Evolutionary conservation across 2,329 filamentous ascomycete species (phyloP).

Genomic region (Aspergillus piperis): DNA sequence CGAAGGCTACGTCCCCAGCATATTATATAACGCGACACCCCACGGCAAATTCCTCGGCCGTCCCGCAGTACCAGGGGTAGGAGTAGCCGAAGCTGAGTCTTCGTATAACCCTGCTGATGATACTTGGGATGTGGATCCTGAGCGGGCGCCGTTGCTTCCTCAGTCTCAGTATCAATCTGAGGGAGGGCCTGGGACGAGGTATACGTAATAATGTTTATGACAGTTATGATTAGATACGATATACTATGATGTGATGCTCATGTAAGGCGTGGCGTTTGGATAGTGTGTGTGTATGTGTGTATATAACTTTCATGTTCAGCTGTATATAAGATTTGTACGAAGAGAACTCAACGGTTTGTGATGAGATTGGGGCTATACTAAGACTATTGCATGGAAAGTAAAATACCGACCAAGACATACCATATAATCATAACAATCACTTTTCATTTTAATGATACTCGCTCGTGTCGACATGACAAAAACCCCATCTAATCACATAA

Average conservation of each 20-base stretch:
- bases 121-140: conserved; percentile 4
- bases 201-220: conserved; percentile 9
- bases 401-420: neutral
- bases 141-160: conserved; percentile 13
- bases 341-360: too few species aligned
- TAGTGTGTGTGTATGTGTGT: neutral
- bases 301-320: neutral
- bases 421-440: too few species aligned
- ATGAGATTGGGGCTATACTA: too few species aligned
- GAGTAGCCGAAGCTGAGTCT: neutral
- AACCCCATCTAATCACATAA: neutral
- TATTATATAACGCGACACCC: conserved; percentile 6
- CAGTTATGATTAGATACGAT: neutral
- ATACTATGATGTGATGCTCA: neutral
- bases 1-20: conserved; percentile 16
- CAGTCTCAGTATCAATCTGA: neutral
- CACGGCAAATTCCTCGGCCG: neutral
- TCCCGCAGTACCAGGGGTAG: neutral
- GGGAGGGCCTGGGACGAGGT: neutral
- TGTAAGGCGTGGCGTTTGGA: neutral
- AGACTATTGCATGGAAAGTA: too few species aligned
- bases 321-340: too few species aligned
- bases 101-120: neutral
- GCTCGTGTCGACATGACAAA: neutral
- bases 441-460: neutral